These are phyloP conservation scores for Sporisorium iseilematis-ciliati DNA, from an alignment of 1,284 basidiomycete genomes.

Conservation along the genomic window DNA sequence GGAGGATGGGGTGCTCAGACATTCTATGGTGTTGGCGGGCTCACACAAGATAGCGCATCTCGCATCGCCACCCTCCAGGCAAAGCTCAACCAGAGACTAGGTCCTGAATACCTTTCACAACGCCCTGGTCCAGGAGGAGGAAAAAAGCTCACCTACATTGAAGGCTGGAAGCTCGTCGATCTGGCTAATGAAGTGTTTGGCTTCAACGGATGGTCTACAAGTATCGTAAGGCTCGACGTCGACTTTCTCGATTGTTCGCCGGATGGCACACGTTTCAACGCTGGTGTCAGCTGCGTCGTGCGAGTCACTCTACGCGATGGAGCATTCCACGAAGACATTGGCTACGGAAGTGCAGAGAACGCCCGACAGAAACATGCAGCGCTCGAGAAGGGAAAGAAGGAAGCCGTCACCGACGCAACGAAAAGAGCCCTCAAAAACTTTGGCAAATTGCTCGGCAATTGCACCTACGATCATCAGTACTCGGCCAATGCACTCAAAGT, in stretches of 20 bases:
- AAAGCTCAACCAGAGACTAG: slow-evolving; percentile 86
- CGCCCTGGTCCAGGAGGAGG: slow-evolving; percentile 83
- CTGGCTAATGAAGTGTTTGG: slow-evolving; percentile 98
- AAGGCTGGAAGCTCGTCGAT: slow-evolving; percentile 83
- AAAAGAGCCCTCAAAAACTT: slow-evolving; percentile 92
- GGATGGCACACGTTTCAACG: slow-evolving; percentile 75
- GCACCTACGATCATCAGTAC: slow-evolving; percentile 92
- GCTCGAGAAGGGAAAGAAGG: slow-evolving; percentile 97
- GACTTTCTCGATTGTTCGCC: slow-evolving; percentile 74
- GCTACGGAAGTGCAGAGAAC: slow-evolving; percentile 89
- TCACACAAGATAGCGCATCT: slow-evolving; percentile 55
- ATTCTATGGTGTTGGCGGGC: slow-evolving; percentile 24
- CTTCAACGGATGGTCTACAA: slow-evolving; percentile 96
- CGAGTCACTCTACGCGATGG: slow-evolving; percentile 90
- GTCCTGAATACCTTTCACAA: slow-evolving; percentile 91
- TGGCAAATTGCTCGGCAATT: slow-evolving; percentile 91
- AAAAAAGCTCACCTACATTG: slow-evolving; percentile 88
- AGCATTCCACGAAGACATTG: slow-evolving; percentile 82
- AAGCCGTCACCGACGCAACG: slow-evolving; percentile 92
- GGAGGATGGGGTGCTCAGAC: slow-evolving; percentile 54
- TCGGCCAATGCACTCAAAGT: slow-evolving; percentile 82
- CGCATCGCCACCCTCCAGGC: slow-evolving; percentile 79
- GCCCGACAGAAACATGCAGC: slow-evolving; percentile 84
- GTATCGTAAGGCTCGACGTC: slow-evolving; percentile 81
- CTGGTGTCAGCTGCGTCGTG: slow-evolving; percentile 86